Evolutionary conservation across 2,329 filamentous ascomycete species (phyloP).

Genomic region (Sporothrix protearum): DNA sequence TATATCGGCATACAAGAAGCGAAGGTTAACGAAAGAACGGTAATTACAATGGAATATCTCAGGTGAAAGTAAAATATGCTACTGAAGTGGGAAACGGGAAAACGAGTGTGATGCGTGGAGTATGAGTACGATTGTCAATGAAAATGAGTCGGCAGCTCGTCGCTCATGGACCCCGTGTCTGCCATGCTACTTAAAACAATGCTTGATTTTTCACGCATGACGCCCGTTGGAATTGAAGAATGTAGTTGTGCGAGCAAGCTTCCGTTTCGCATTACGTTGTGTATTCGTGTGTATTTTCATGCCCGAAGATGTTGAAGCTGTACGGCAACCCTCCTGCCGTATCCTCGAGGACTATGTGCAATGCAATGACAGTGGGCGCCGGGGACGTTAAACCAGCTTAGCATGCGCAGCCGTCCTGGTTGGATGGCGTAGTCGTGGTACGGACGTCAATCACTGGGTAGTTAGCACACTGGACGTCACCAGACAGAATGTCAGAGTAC

Average conservation of each 20-base stretch:
- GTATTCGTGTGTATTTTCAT: not conserved
- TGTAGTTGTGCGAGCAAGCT: not conserved
- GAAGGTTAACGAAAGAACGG: not conserved
- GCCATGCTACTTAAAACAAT: conserved; percentile 25
- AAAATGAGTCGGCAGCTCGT: not conserved
- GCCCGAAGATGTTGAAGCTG: not conserved
- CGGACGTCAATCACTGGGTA: conserved; percentile 84
- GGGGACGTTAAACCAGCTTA: conserved; percentile 35
- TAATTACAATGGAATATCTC: conserved; percentile 18
- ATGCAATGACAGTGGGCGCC: not conserved
- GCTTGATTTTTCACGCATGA: conserved; percentile 19
- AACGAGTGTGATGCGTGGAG: not conserved
- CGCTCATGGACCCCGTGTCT: not conserved
- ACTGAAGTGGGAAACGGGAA: not conserved
- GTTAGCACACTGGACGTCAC: conserved; percentile 24
- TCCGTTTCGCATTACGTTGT: not conserved
- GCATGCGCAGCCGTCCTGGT: conserved; percentile 71
- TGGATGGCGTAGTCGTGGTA: conserved; percentile 66
- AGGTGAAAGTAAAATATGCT: conserved; percentile 1
- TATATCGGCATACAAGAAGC: conserved; percentile 8
- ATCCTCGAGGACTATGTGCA: not conserved
- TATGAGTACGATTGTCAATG: not conserved
- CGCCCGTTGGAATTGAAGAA: not conserved
- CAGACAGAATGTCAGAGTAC: not conserved
- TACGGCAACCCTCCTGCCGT: not conserved